A percentile compares a stretch with the other conserved stretches of the same genome.
phyloP scores from a whole-genome alignment of 73 alveolate genomes.

The Halteria grandinella region DNA sequence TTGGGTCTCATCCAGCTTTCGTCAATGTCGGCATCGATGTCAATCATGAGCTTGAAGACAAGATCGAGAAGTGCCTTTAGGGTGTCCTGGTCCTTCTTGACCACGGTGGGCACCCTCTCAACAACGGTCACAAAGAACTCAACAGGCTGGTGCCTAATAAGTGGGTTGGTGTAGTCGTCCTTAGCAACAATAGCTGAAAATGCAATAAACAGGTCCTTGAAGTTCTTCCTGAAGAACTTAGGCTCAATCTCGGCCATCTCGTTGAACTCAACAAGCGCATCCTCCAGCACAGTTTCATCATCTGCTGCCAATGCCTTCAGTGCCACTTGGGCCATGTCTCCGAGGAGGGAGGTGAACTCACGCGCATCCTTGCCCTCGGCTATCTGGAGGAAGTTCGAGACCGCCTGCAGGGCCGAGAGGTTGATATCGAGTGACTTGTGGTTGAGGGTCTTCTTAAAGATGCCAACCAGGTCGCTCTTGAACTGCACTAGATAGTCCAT shows the following conservation, averaged over 20 bases:
- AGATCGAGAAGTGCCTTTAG: conserved; percentile 73
- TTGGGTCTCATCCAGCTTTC: conserved; percentile 88
- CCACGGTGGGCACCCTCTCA: conserved; percentile 78
- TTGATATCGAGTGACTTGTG: conserved; percentile 54
- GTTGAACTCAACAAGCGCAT: conserved; percentile 77
- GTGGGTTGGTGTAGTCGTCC: conserved; percentile 69
- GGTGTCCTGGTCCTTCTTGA: conserved; percentile 69
- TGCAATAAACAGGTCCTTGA: conserved; percentile 66
- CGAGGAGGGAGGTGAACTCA: conserved; percentile 67
- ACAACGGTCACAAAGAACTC: conserved; percentile 79
- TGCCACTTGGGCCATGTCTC: conserved; percentile 71
- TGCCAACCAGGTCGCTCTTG: conserved; percentile 55
- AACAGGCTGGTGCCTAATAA: conserved; percentile 70
- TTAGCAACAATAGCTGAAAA: conserved; percentile 71
- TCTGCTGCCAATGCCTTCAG: conserved; percentile 60
- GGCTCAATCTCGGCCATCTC: conserved; percentile 90
- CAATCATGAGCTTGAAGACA: conserved; percentile 83
- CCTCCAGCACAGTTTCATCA: conserved; percentile 78
- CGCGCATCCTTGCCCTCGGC: conserved; percentile 78
- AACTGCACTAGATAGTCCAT: conserved; percentile 51
- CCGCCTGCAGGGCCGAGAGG: conserved; percentile 62
- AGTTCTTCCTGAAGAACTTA: conserved; percentile 76
- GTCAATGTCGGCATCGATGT: conserved; percentile 76
- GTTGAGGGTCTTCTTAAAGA: conserved; percentile 53
- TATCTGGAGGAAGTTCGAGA: conserved; percentile 47